Conservation (phyloP, 176 grass and related monocot species). For the Zea luxurians region DNA sequence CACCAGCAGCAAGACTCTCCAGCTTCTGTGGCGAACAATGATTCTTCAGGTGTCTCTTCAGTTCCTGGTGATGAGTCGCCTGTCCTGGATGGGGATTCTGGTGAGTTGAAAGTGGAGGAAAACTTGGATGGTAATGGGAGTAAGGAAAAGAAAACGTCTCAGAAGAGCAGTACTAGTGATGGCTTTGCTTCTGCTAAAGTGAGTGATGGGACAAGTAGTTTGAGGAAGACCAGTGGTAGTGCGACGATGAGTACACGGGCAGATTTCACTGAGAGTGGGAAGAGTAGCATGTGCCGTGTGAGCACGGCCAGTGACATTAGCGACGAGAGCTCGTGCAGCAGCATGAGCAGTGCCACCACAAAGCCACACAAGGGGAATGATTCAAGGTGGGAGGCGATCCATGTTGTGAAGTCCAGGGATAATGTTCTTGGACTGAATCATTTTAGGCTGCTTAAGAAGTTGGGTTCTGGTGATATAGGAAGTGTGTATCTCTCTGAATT, state of each 20-base stretch:
- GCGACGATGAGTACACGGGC: slow-evolving; percentile 59
- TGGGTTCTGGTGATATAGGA: slow-evolving; percentile 81
- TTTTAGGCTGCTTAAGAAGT: slow-evolving; percentile 76
- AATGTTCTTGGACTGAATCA: slow-evolving; percentile 72
- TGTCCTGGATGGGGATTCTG: slow-evolving; percentile 39
- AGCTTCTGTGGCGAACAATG: slow-evolving; percentile 38
- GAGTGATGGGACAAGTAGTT: slow-evolving; percentile 78
- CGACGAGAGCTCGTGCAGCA: slow-evolving; percentile 80
- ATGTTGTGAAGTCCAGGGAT: slow-evolving; percentile 60
- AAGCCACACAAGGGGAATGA: slow-evolving; percentile 90
- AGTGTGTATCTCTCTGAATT: slow-evolving; percentile 87
- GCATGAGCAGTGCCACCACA: slow-evolving; percentile 68
- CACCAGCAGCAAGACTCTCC: slow-evolving; percentile 41
- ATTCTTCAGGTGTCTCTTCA: slow-evolving; percentile 31
- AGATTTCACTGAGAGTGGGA: slow-evolving; percentile 74
- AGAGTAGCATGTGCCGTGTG: slow-evolving; percentile 75
- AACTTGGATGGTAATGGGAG: slow-evolving; percentile 50
- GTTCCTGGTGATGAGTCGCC: slow-evolving; percentile 37
- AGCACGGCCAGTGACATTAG: slow-evolving; percentile 74
- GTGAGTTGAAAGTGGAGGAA: slow-evolving; percentile 47
- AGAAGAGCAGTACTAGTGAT: slow-evolving; percentile 74
- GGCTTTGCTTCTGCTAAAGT: slow-evolving; percentile 85
- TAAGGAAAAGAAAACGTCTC: slow-evolving; percentile 67
- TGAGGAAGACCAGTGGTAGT: slow-evolving; percentile 66
- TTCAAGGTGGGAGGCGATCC: slow-evolving; percentile 81